Evolutionary conservation across 345 rosid genomes (phyloP).

Genomic region (Populus tremula): DNA sequence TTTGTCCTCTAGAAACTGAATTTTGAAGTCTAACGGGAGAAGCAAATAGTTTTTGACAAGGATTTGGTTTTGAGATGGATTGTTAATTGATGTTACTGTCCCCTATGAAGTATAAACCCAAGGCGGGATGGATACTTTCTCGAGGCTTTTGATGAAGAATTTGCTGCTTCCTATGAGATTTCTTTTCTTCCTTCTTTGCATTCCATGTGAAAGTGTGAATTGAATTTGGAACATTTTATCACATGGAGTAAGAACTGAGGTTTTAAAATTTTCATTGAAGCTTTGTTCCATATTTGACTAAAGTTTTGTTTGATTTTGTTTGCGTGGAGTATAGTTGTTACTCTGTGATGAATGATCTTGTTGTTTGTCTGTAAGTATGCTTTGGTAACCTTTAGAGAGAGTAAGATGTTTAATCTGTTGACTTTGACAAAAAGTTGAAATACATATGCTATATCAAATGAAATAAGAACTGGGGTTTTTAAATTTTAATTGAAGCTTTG

Average conservation of each 20-base stretch:
- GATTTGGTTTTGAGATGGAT: not conserved
- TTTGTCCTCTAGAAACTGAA: not conserved
- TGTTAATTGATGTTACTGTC: not conserved
- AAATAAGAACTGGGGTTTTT: no score
- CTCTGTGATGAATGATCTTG: not conserved
- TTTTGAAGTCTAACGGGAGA: not conserved
- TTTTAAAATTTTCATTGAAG: no score
- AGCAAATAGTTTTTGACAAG: not conserved
- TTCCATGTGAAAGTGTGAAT: not conserved
- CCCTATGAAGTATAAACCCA: not conserved
- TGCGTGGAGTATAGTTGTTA: not conserved
- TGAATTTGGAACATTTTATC: not conserved
- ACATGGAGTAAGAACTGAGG: not conserved
- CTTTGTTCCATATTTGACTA: no score
- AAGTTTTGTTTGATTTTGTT: no score
- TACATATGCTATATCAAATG: no score
- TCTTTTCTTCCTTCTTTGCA: not conserved
- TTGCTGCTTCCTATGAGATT: not conserved
- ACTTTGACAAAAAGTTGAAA: not conserved
- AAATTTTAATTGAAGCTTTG: no score
- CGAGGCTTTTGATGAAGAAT: not conserved
- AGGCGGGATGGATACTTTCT: not conserved
- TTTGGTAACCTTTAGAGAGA: not conserved
- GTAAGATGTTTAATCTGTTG: not conserved
- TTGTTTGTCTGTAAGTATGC: not conserved